A percentile compares a stretch with the other conserved stretches of the same genome.
Evolutionary conservation across 805 yeast species (phyloP).

Genomic region (Tetrapisispora arboricola): DNA sequence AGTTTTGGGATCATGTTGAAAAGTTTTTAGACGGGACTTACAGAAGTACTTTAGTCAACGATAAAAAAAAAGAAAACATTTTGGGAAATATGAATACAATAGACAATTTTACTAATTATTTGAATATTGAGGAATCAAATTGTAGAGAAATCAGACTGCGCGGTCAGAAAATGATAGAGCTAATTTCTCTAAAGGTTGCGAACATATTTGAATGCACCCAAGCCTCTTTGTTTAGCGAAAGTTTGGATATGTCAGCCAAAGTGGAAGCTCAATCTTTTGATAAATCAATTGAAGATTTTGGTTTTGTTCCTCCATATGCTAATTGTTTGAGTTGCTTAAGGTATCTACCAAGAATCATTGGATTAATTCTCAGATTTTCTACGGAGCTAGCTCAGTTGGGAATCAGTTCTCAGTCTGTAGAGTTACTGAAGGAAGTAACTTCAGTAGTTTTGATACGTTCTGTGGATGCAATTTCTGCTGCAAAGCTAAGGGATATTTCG

Average conservation of each 20-base stretch:
- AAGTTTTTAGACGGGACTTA: conserved; percentile 43
- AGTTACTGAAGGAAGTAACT: conserved; percentile 30
- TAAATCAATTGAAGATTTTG: conserved; percentile 30
- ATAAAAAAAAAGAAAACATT: conserved; percentile 31
- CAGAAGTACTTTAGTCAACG: conserved; percentile 33
- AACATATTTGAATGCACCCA: conserved; percentile 30
- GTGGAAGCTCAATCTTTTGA: background rate
- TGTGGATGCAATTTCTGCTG: conserved; percentile 38
- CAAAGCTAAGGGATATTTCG: conserved; percentile 43
- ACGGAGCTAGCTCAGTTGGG: conserved; percentile 37
- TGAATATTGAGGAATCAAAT: conserved; percentile 34
- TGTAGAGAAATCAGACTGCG: conserved; percentile 31
- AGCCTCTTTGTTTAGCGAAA: conserved; percentile 7
- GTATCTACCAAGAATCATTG: conserved; percentile 39
- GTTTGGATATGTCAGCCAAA: too few species aligned
- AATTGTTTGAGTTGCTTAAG: conserved; percentile 51
- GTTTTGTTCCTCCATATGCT: conserved; percentile 54
- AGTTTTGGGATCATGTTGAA: conserved; percentile 46
- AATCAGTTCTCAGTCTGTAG: conserved; percentile 32
- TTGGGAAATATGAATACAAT: conserved; percentile 20
- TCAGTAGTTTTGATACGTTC: conserved; percentile 34
- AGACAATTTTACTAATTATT: conserved; percentile 22
- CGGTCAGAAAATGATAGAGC: conserved; percentile 32
- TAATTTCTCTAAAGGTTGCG: conserved; percentile 24
- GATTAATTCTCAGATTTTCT: conserved; percentile 33